These are phyloP conservation scores for Saitozyma sp. DNA, from an alignment of 768 basidiomycete species.

Conservation along the genomic window DNA sequence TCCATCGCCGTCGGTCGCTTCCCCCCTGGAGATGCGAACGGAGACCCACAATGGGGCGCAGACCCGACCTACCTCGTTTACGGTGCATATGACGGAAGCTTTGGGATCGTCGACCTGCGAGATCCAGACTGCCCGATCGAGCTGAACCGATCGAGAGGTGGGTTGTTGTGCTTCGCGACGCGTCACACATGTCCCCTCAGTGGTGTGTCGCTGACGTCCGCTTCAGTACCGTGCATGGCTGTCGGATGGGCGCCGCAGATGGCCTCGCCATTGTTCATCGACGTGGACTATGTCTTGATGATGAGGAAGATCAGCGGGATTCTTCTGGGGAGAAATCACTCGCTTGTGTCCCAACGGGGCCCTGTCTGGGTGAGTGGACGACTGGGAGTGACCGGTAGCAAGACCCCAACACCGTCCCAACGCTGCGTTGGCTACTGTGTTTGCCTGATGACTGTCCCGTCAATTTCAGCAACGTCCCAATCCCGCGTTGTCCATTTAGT, in stretches of 20 bases:
- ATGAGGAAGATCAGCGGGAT: constrained; percentile 20
- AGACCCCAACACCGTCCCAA: too few relatives aligned
- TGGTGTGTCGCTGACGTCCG: constrained; percentile 7
- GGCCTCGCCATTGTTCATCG: constrained; percentile 17
- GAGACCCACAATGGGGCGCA: constrained; percentile 18
- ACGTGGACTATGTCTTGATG: constrained; percentile 27
- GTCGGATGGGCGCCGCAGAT: constrained; percentile 34
- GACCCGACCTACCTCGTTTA: constrained; percentile 28
- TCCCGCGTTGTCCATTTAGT: too few relatives aligned
- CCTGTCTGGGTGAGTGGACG: constrained; percentile 73
- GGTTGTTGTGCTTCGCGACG: constrained; percentile 4
- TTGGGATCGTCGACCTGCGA: constrained; percentile 28
- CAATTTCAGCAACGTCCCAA: too few relatives aligned
- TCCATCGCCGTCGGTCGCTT: constrained; percentile 17
- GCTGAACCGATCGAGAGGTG: constrained; percentile 29
- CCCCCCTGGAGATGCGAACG: constrained; percentile 19
- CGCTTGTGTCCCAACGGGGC: constrained; percentile 55
- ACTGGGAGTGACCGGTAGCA: too few relatives aligned
- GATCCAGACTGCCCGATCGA: constrained; percentile 26
- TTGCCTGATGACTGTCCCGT: too few relatives aligned
- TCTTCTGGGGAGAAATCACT: constrained; percentile 2
- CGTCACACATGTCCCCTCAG: not conserved
- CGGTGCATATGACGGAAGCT: constrained; percentile 32
- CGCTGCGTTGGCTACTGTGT: not conserved
- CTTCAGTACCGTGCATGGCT: constrained; percentile 22